These are phyloP conservation scores for Cytospora schulzeri DNA, from an alignment of 2,329 filamentous ascomycete species.

Conservation along the genomic window DNA sequence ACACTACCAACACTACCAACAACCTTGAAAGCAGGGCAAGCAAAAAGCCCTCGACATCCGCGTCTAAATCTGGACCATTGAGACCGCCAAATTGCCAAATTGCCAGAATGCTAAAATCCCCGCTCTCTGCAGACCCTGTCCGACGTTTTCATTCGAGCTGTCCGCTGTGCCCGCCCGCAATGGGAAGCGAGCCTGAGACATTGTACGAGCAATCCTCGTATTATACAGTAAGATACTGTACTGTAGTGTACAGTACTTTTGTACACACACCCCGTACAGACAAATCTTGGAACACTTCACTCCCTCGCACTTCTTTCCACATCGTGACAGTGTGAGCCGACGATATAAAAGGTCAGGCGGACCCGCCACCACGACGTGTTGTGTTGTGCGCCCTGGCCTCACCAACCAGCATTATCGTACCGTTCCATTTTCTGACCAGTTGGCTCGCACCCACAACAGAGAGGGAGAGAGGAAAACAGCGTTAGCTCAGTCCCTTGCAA, in stretches of 20 bases:
- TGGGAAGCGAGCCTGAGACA: not conserved
- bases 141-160: not conserved
- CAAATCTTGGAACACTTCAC: not conserved
- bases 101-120: not conserved
- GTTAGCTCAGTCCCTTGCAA: not conserved
- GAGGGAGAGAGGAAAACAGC: no score
- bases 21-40: not conserved
- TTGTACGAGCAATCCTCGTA: not conserved
- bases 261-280: no score
- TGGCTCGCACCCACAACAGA: not conserved
- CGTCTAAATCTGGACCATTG: not conserved
- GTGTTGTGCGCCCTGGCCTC: conserved; percentile 9
- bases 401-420: not conserved
- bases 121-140: not conserved
- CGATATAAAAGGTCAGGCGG: conserved; percentile 22
- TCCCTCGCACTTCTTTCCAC: not conserved
- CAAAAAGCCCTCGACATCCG: not conserved
- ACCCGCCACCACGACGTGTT: conserved; percentile 17
- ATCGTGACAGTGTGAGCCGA: not conserved
- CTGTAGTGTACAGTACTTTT: not conserved
- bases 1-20: no score
- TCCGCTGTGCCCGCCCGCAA: not conserved
- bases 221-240: not conserved
- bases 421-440: no score
- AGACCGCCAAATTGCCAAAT: not conserved